Base-by-base conservation (phyloP, 164 flowering plant species). In the Berberis vulgaris region DNA sequence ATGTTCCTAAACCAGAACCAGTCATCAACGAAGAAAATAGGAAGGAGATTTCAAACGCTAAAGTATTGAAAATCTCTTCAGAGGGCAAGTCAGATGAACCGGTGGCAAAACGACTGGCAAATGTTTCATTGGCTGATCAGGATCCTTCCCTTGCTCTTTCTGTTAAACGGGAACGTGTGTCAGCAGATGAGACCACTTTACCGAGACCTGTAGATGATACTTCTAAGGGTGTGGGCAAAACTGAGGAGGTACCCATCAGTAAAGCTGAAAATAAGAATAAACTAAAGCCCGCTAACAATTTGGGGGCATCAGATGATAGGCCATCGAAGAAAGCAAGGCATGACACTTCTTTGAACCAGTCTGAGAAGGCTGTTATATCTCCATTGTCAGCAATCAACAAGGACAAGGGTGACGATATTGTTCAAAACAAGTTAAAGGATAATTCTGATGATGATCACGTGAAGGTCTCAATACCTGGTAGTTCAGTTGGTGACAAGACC, bases 321-420 rank as follows among this genome's bases (percentile, higher is more conserved):
- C 79, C 82, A 60, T 57, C 65, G 6, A 86, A 86, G 82, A 80
- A 76, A 67, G 64, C 71, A 26, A 80, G 70, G 46, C 9, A 75
- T 60, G 84, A 76, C 61, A 59, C 61, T 65, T 74, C 69, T 57
- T 6, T 66, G 69, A 69, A 62, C 65, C 13, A 55, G 38, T 58
- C 63, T 11, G 72, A 68, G 49, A 71, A 67, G 52, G 10, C 57
- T 46, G 38, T 12, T 52, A 7, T 49, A 38, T 66, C 71, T 58
- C 49, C 60, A 41, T 26, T 45, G 38, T 55, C 49, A 45, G 46
- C 58, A 49, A 42, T 50, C 45, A 61, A 65, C 9, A 73, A 74
- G 69, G 61, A 62, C 39, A 66, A 49, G 47, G 57, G 45, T 41
- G 63, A n/a, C 46, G 63, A 45, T 67, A 60, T 6, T 12, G n/a